A percentile compares a stretch with the other conserved stretches of the same genome.
phyloP scores from a whole-genome alignment of 495 filamentous ascomycete genomes.

The Annulohypoxylon moriforme region DNA sequence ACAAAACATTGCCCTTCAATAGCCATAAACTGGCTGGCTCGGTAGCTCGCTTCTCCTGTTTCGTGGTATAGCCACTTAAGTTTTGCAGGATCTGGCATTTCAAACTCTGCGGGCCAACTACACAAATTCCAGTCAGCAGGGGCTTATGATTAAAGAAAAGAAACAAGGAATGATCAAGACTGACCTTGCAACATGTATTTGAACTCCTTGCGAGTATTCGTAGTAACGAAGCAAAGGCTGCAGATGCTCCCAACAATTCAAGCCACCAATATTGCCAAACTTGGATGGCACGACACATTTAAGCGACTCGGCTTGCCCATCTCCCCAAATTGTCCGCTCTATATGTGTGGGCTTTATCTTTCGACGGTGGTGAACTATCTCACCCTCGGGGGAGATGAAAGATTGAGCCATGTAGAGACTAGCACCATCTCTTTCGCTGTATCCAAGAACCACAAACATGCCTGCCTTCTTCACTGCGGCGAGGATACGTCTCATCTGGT shows the following conservation, averaged over 20 bases:
- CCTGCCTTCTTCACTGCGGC: conserved; percentile 53
- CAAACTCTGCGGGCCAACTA: conserved; percentile 50
- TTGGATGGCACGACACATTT: conserved; percentile 58
- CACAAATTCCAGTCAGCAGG: conserved; percentile 14
- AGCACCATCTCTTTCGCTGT: conserved; percentile 60
- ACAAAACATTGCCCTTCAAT: conserved; percentile 66
- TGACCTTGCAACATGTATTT: conserved; percentile 69
- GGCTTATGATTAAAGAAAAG: conserved; percentile 9
- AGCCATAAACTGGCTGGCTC: conserved; percentile 56
- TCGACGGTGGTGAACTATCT: conserved; percentile 58
- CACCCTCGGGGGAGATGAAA: conserved; percentile 60
- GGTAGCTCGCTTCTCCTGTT: conserved; percentile 50
- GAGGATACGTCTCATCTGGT: conserved; percentile 62
- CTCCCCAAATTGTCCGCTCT: conserved; percentile 70
- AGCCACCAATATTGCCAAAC: conserved; percentile 60
- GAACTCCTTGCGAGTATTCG: conserved; percentile 61
- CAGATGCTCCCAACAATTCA: conserved; percentile 69
- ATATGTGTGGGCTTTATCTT: conserved; percentile 72
- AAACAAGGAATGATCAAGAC: conserved; percentile 45
- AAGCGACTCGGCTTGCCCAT: conserved; percentile 57
- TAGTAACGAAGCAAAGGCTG: conserved; percentile 70
- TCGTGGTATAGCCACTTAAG: conserved; percentile 49
- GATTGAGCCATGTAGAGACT: conserved; percentile 69
- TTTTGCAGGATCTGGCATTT: conserved; percentile 51
- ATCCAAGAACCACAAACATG: conserved; percentile 64